These are phyloP conservation scores for Aspergillus costaricaensis DNA, from an alignment of 2,329 filamentous ascomycete genomes.

Conservation along the genomic window DNA sequence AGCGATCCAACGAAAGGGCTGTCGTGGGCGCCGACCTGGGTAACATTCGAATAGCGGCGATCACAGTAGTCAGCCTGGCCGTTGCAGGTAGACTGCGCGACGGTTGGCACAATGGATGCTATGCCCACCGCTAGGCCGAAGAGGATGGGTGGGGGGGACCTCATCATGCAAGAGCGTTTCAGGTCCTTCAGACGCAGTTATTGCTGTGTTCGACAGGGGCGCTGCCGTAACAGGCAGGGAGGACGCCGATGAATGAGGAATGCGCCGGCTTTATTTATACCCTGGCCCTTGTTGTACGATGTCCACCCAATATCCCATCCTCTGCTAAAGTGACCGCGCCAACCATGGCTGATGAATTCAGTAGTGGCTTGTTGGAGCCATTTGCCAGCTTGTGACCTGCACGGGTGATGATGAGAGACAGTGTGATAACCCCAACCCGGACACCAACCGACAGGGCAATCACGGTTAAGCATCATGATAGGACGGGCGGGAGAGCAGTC, in stretches of 20 bases:
- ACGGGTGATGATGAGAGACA: neutral
- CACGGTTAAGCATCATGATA: neutral
- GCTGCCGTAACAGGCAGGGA: neutral
- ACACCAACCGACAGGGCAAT: neutral
- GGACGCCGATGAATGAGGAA: neutral
- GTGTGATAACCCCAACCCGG: neutral
- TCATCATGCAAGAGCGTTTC: neutral
- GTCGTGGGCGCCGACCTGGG: constrained; percentile 67
- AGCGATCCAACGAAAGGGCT: constrained; percentile 62
- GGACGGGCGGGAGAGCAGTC: neutral
- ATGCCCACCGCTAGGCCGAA: constrained; percentile 10
- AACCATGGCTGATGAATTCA: neutral
- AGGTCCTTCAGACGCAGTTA: neutral
- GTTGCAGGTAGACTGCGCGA: constrained; percentile 52
- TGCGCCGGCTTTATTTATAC: neutral
- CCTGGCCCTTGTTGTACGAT: neutral
- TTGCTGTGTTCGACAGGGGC: neutral
- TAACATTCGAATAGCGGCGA: constrained; percentile 61
- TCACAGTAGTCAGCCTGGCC: constrained; percentile 58
- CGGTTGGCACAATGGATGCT: constrained; percentile 5
- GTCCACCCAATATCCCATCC: neutral
- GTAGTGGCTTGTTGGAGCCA: neutral
- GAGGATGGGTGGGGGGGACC: neutral
- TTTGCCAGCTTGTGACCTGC: neutral
- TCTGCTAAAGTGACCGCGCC: neutral